Base-by-base conservation (phyloP, 352 stramenopile species). In the Phytophthora podocarpi region DNA sequence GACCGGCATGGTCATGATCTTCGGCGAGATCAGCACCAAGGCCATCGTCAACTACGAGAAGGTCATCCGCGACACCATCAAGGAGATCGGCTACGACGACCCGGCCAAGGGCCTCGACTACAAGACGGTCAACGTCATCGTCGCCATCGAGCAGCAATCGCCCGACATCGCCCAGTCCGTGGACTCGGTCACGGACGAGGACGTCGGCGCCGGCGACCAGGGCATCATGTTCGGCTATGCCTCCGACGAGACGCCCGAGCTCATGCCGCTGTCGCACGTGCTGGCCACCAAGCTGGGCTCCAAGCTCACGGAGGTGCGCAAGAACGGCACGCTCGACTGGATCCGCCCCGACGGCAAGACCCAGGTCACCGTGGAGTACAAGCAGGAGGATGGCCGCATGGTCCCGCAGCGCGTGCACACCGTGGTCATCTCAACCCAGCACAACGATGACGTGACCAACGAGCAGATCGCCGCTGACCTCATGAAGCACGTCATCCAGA, bases 1-100 rank as follows among this genome's bases (percentile, higher is more conserved):
- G 89, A 99, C 97, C 3, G 97, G 97, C 72, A 99, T 99, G 90
- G 96, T 99, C 61, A 99, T 99, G 96, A 98, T 99, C 71, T 99
- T 99, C 72, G 98, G 98, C 58, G 97, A 99, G 88, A 99, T 99
- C 78, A 99, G 96, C 61, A 99, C 97, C 51, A 98, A 97, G 68
- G 96, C 97, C 49, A 98, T 96, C 37, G 96, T 99, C 39, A 99
- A 99, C 82, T 99, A 99, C 86, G 98, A 99, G 80, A 97, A 99
- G 80, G 89, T 98, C 39, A 98, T 99, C 64, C 97, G 98, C 51
- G 97, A 99, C 70, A 97, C 97, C 8, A 97, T 99, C 76, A 98
- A 99, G 79, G 92, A 99, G 71, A 99, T 99, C 54, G 98, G 98
- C 42, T 99, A 99, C 83, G 97, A 99, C 74, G 95, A 99, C 76